Conservation (phyloP, 2,329 filamentous ascomycete species). For the Calonectria leucothoes region DNA sequence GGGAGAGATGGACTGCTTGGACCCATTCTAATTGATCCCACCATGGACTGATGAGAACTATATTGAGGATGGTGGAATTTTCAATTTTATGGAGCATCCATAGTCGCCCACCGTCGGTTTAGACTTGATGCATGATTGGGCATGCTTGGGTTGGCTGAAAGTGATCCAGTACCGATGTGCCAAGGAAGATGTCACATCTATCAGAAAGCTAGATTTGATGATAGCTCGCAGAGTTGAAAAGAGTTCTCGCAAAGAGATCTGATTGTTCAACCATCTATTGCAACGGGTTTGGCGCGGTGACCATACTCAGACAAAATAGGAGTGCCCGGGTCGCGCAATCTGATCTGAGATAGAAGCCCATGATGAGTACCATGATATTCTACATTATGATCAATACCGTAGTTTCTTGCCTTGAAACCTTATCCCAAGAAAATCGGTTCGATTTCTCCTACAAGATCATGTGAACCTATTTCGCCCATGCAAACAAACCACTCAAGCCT, state of each 20-base stretch:
- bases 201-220: not conserved
- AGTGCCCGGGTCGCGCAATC: not conserved
- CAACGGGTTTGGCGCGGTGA: too few relatives aligned
- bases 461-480: not conserved
- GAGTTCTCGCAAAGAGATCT: not conserved
- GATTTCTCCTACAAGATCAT: not conserved
- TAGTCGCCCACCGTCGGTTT: not conserved
- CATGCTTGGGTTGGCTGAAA: not conserved
- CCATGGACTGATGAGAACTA: not conserved
- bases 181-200: not conserved
- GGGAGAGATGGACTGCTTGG: conserved; percentile 9
- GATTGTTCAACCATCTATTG: not conserved
- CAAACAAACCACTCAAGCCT: not conserved
- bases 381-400: not conserved
- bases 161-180: not conserved
- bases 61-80: too few relatives aligned
- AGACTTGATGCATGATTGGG: not conserved
- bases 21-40: conserved; percentile 23
- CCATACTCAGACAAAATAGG: too few relatives aligned
- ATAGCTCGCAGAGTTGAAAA: not conserved
- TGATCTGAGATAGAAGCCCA: not conserved
- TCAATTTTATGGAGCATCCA: not conserved
- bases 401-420: too few relatives aligned
- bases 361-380: too few relatives aligned
- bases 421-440: not conserved